Percentiles rank a stretch among this genome's conserved stretches.
These are phyloP conservation scores for Cladosporium oxysporum DNA, from an alignment of 2,329 filamentous ascomycete species.

Conservation along the genomic window DNA sequence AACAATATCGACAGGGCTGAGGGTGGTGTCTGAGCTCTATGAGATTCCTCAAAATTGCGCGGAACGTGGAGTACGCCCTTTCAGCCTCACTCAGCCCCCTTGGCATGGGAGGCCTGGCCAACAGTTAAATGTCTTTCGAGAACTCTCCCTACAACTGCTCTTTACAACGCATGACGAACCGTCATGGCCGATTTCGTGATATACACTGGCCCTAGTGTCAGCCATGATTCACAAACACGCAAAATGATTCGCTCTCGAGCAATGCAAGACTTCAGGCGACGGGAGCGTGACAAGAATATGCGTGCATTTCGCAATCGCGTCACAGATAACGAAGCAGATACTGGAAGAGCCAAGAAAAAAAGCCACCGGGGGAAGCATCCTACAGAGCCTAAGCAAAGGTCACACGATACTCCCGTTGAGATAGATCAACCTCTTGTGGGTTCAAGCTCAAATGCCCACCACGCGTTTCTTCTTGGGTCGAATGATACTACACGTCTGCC, in stretches of 20 bases:
- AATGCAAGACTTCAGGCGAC: constrained; percentile 55
- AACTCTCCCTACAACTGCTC: background rate
- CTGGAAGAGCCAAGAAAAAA: background rate
- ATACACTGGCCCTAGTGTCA: constrained; percentile 8
- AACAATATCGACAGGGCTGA: background rate
- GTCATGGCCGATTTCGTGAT: constrained; percentile 17
- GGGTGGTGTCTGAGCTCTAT: background rate
- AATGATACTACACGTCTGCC: background rate
- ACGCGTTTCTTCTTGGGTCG: background rate
- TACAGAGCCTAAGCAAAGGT: background rate
- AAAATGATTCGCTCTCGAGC: constrained; percentile 24
- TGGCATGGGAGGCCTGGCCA: background rate
- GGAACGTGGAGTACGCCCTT: background rate
- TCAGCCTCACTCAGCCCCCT: background rate
- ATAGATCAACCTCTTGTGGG: background rate
- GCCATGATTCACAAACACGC: constrained; percentile 18
- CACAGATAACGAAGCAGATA: background rate
- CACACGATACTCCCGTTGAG: background rate
- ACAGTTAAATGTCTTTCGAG: background rate
- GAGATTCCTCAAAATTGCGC: background rate
- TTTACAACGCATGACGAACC: background rate
- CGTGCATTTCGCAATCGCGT: background rate
- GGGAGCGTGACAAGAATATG: constrained; percentile 2
- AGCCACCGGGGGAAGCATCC: background rate
- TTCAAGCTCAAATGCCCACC: background rate